Conservation (phyloP, 2,329 filamentous ascomycete genomes). For the Ophiostoma populinum region DNA sequence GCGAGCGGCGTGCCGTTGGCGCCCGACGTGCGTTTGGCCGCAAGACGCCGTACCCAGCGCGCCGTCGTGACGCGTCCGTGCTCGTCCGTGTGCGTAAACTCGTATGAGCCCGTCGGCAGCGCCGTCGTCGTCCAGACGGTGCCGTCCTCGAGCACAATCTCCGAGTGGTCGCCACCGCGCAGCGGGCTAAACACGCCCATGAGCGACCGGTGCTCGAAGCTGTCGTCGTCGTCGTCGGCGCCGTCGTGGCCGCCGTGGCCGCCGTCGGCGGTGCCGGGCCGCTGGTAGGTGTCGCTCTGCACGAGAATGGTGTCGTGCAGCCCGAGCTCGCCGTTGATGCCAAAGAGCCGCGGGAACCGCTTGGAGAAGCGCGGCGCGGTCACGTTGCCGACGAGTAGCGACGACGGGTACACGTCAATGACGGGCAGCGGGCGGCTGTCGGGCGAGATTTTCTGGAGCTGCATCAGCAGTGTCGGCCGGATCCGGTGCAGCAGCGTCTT, state of each 20-base stretch:
- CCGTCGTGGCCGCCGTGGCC: neutral
- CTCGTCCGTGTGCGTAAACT: conserved; percentile 44
- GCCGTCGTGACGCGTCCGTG: conserved; percentile 42
- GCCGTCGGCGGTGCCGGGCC: conserved; percentile 17
- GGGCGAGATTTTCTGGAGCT: conserved; percentile 49
- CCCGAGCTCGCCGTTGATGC: conserved; percentile 42
- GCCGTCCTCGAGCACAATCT: conserved; percentile 51
- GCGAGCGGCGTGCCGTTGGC: conserved; percentile 7
- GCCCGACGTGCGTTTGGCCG: conserved; percentile 12
- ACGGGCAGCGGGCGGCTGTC: conserved; percentile 46
- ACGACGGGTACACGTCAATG: conserved; percentile 57
- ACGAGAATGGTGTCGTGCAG: conserved; percentile 55
- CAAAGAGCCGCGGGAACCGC: conserved; percentile 46
- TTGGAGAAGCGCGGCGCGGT: conserved; percentile 42
- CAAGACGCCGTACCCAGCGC: conserved; percentile 46
- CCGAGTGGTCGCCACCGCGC: conserved; percentile 35
- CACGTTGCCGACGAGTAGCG: conserved; percentile 35
- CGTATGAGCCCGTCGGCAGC: conserved; percentile 40
- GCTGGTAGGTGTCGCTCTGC: conserved; percentile 49
- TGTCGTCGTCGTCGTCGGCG: conserved; percentile 27
- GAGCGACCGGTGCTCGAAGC: conserved; percentile 28
- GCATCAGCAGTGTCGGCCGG: conserved; percentile 50
- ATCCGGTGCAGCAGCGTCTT: conserved; percentile 50
- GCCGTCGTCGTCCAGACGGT: conserved; percentile 37
- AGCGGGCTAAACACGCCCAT: conserved; percentile 53